Evolutionary conservation across 129 eudicot species (phyloP), one percentile per base, ranked within the genome.

Genomic region (Helianthus tuberosus): DNA sequence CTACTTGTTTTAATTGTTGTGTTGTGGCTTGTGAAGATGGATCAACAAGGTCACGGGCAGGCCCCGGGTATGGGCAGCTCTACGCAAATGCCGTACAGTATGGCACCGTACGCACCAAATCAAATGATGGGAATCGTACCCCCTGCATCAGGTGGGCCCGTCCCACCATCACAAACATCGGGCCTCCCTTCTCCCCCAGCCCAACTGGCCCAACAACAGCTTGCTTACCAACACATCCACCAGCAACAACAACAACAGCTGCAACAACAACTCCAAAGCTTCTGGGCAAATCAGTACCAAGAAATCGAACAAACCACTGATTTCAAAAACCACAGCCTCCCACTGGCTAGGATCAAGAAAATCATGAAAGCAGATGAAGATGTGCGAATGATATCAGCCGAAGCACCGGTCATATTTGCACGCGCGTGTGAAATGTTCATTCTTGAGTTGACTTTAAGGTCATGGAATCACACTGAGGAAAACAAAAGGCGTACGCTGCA

Each of bases 321-420:
- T 77, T 92, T 92, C 66, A 92, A 92, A 79, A 92, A 92, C 86
- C 98, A 92, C 44, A 89, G 96, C 57, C 83, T 92, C 47, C 98
- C 98, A 7, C 70, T 92, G 48, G 98, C 98, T 17, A 80, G 98
- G 78, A 92, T 92, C 79, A 92, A 92, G 82, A 92, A 92, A 73
- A 92, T 92, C 52, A 92, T 92, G 98, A 92, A 92, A 71, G 98
- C 98, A 3, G 98, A 92, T 36, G 98, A 92, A 71, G 98, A 92
- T 60, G 98, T 92, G 25, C 68, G 98, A 17, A 92, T 92, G 98
- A 92, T 92, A 77, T 89, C 98, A 2, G 98, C 98, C 6, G 98
- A 92, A 79, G 98, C 98, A 51, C 98, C 98, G 0, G 98, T 92
- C 38, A 83, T 92, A 53, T 92, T 92, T 65, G 98, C 98, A 10